Evolutionary conservation across 179 eudicot species (phyloP), one percentile per base, ranked within the genome.

Genomic region (Sideroxylon spinosum): DNA sequence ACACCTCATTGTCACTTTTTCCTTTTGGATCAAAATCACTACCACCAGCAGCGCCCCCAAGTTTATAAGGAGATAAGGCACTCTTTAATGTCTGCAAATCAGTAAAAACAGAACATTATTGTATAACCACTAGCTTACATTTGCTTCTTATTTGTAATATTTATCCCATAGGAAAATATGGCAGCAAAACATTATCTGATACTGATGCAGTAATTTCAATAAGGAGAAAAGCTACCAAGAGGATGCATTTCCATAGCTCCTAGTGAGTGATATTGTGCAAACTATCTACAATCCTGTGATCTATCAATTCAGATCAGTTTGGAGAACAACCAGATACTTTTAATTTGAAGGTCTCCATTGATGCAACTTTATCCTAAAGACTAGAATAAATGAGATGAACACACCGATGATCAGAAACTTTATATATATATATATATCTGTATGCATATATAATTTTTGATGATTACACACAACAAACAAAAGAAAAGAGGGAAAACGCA

Each of bases 11-110:
- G 74, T 94, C 97, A 78, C 91, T 95, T 86, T 92, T 95, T 63
- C 99, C 97, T 85, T 89, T 93, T 56, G 99, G 99, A 88, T 95
- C 97, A 87, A 95, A 95, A 89, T 95, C 99, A 86, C 97, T 92
- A 67, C 99, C 99, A 76, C 99, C 98, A 19, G 96, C 90, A 64
- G 99, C 97, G 28, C 98, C 99, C 80, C 99, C 99, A 32, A 95
- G 92, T 86, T 91, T 90, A 87, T 91, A 95, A 9, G 99, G 97
- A 75, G 99, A 94, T 74, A 94, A 89, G 49, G 99, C 97, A 86
- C 89, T 92, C 85, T 91, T 95, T 78, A 95, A 79, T 72, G 98
- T 94, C 99, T 95, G 91, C 85, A 81, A 53, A 70, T 17, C 28
- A 60, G 60, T 14, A 60, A 53, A 57, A 76, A 73, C 20, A 57